Evolutionary conservation across 345 rosid species (phyloP), one percentile per base, ranked within the genome.

Genomic region (Boechera retrofracta): DNA sequence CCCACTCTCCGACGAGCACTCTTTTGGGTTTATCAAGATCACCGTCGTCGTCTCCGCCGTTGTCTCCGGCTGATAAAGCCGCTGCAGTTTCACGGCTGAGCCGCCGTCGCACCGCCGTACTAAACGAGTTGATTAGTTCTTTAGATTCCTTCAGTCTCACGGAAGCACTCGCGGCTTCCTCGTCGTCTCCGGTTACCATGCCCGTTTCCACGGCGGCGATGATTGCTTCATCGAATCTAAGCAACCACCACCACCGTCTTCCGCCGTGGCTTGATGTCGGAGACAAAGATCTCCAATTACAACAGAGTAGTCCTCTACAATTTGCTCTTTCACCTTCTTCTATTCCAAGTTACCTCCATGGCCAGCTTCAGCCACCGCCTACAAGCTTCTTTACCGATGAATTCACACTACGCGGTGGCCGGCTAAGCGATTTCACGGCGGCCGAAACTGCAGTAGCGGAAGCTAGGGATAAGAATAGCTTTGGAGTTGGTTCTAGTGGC

Each of bases 271-370:
- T 87, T 36, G 87, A 91, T 31, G 71, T 73, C 58, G 76, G 56
- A n/a, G 85, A 79, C 7, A 68, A 29, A 73, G 82, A 83, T 42
- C 31, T 60, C 15, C 69, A 83, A 5, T 51, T 85, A 10, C 75
- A 77, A 48, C 83, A 78, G 6, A 62, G 51, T 64, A 16, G 44
- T 58, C 51, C 29, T 68, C 16, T 15, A 52, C 90, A 85, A 61
- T 81, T 86, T 73, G 71, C 79, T 77, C 84, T 81, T 70, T 88
- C 93, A 24, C 95, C 94, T 74, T 83, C 93, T 72, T 82, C 96
- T 21, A 77, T 81, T 18, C 79, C 84, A 55, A 88, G 55, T 74
- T 29, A 63, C 38, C 62, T 71, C 38, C 55, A 64, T 3, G 7
- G 75, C 18, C 75, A 67, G 36, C 26, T 68, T 51, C 76, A 61